Evolutionary conservation across 768 basidiomycete genomes (phyloP).

Genomic region (Pulveroboletus sp.): DNA sequence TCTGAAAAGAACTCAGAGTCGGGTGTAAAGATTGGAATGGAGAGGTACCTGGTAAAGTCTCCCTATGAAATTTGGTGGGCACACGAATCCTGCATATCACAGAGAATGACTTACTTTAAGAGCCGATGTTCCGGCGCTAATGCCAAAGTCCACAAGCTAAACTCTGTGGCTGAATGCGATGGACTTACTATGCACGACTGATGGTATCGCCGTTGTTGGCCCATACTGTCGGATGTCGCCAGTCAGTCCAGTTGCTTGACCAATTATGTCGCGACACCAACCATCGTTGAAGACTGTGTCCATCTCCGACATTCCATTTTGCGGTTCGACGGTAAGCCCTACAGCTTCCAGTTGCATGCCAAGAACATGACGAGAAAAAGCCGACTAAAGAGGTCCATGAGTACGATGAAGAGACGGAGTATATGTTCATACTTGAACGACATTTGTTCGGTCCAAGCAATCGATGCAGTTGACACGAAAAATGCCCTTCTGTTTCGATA

Average conservation of each 20-base stretch:
- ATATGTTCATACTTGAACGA: conserved; percentile 63
- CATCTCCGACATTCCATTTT: conserved; percentile 51
- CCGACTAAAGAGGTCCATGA: conserved; percentile 53
- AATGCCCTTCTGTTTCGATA: conserved; percentile 81
- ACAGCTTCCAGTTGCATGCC: conserved; percentile 70
- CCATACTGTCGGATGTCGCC: conserved; percentile 60
- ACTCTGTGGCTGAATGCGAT: not conserved
- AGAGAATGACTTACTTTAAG: conserved; percentile 62
- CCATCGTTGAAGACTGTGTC: conserved; percentile 81
- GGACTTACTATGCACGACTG: conserved; percentile 75
- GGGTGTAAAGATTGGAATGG: not conserved
- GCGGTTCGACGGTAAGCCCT: conserved; percentile 56
- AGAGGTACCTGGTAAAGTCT: conserved; percentile 74
- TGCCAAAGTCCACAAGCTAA: conserved; percentile 14
- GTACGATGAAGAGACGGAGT: not conserved
- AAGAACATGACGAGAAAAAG: conserved; percentile 82
- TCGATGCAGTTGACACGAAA: conserved; percentile 96
- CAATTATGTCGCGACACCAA: conserved; percentile 26
- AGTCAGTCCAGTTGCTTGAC: not conserved
- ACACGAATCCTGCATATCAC: not conserved
- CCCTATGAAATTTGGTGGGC: conserved; percentile 43
- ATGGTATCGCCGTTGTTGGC: conserved; percentile 98
- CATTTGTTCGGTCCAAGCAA: conserved; percentile 92
- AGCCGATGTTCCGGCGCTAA: conserved; percentile 91
- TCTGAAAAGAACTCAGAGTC: conserved; percentile 36